A percentile compares a stretch with the other conserved stretches of the same genome.
These are phyloP conservation scores for maize (Zea mays) DNA, from an alignment of 176 grass and related monocot genomes.

Conservation along the genomic window DNA sequence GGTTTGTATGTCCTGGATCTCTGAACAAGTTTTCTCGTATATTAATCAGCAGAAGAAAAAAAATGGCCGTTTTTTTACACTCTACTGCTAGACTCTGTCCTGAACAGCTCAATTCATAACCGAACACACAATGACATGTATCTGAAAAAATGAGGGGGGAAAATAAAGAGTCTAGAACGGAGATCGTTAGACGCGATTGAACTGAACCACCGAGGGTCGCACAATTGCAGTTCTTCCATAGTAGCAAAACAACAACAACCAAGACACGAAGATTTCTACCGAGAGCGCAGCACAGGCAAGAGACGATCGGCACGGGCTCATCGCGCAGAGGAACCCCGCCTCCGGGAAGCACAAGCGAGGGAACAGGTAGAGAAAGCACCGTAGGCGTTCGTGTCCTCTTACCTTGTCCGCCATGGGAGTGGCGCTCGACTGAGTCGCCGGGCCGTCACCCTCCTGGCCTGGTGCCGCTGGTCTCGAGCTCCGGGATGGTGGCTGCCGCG, in stretches of 20 bases:
- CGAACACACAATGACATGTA: not conserved
- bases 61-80: not conserved
- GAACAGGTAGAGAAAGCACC: not conserved
- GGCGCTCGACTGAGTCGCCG: not conserved
- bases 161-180: too few species aligned
- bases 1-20: not conserved
- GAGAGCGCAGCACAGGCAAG: not conserved
- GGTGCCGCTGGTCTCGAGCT: not conserved
- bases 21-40: not conserved
- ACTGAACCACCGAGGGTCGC: not conserved
- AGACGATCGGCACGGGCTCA: too few species aligned
- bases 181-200: not conserved
- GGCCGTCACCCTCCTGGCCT: not conserved
- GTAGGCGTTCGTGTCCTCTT: not conserved
- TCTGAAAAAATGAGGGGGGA: not conserved
- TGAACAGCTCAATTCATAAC: not conserved
- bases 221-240: not conserved
- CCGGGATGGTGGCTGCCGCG: not conserved
- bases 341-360: not conserved
- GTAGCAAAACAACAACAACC: not conserved
- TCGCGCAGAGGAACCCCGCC: not conserved
- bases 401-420: conserved; percentile 75
- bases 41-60: not conserved
- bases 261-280: not conserved
- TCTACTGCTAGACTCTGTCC: not conserved